A percentile compares a stretch with the other conserved stretches of the same genome.
phyloP scores from a whole-genome alignment of 169 alveolate species.

The Plasmodium falciparum region DNA sequence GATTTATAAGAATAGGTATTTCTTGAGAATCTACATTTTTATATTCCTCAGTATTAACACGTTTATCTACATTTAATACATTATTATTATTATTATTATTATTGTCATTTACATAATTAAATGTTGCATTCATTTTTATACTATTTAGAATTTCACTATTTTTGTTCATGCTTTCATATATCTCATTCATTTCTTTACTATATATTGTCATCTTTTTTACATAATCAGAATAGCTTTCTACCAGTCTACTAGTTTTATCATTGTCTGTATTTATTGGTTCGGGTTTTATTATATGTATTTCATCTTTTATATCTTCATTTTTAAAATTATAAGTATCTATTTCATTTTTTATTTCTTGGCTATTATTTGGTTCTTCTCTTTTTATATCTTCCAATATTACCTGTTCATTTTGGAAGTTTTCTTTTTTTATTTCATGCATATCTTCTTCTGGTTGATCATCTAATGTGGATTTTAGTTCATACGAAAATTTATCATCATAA shows the following conservation, averaged over 20 bases:
- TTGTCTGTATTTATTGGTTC: background rate
- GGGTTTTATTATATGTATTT: background rate
- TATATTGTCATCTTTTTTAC: constrained; percentile 50
- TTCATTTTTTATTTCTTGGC: too few relatives aligned
- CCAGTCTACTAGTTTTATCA: background rate
- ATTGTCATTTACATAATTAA: constrained; percentile 3
- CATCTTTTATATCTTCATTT: background rate
- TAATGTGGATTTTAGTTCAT: background rate
- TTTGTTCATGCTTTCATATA: constrained; percentile 43
- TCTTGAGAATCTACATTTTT: background rate
- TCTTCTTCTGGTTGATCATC: background rate
- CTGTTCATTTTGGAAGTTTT: too few relatives aligned
- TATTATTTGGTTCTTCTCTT: too few relatives aligned
- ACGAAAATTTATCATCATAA: constrained; percentile 1
- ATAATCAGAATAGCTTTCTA: constrained; percentile 23
- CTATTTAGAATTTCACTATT: constrained; percentile 38
- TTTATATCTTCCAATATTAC: too few relatives aligned
- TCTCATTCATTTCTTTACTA: constrained; percentile 45
- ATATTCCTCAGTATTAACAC: background rate
- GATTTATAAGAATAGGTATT: background rate
- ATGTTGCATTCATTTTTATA: constrained; percentile 7
- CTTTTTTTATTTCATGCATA: too few relatives aligned
- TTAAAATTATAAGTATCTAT: background rate
- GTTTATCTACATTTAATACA: background rate
- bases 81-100: background rate